Percentiles rank a stretch among this genome's conserved stretches.
Evolutionary conservation across 2,329 filamentous ascomycete genomes (phyloP).

Genomic region (Purpureocillium lavendulum): DNA sequence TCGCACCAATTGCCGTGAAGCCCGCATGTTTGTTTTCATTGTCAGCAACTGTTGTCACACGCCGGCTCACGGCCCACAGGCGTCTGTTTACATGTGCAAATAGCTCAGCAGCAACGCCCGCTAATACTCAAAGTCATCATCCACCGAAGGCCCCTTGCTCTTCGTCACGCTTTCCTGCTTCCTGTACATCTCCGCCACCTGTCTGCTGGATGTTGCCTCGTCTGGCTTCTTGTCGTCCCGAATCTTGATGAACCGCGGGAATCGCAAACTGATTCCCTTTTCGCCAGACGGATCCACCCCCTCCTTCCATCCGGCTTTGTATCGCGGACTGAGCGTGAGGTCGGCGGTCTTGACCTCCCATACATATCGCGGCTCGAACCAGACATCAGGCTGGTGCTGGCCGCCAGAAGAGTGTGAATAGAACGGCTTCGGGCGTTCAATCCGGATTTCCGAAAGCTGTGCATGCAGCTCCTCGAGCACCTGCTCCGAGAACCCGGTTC

Average conservation of each 20-base stretch:
- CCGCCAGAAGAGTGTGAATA: conserved; percentile 77
- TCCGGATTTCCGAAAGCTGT: conserved; percentile 66
- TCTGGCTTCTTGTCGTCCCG: conserved; percentile 95
- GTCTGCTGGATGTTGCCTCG: conserved; percentile 72
- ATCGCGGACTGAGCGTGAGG: conserved; percentile 82
- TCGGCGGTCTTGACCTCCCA: conserved; percentile 99
- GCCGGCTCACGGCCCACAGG: too few species aligned
- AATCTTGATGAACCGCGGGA: conserved; percentile 85
- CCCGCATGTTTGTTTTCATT: too few species aligned
- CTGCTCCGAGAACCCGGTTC: conserved; percentile 93
- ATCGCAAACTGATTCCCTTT: conserved; percentile 79
- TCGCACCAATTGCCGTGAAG: too few species aligned
- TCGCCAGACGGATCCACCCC: conserved; percentile 63
- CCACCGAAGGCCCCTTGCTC: conserved; percentile 76
- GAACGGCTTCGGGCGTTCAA: conserved; percentile 88
- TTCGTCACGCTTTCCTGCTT: conserved; percentile 88
- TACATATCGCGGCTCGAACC: conserved; percentile 90
- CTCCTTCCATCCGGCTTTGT: conserved; percentile 82
- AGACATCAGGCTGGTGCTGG: conserved; percentile 95
- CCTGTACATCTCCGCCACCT: conserved; percentile 94
- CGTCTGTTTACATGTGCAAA: neutral
- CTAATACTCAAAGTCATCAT: conserved; percentile 97
- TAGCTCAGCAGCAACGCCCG: neutral
- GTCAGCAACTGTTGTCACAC: too few species aligned
- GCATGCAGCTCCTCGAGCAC: conserved; percentile 80